A percentile compares a stretch with the other conserved stretches of the same genome.
Conservation (phyloP, 495 filamentous ascomycete species). For the Trichoderma erinaceum region DNA sequence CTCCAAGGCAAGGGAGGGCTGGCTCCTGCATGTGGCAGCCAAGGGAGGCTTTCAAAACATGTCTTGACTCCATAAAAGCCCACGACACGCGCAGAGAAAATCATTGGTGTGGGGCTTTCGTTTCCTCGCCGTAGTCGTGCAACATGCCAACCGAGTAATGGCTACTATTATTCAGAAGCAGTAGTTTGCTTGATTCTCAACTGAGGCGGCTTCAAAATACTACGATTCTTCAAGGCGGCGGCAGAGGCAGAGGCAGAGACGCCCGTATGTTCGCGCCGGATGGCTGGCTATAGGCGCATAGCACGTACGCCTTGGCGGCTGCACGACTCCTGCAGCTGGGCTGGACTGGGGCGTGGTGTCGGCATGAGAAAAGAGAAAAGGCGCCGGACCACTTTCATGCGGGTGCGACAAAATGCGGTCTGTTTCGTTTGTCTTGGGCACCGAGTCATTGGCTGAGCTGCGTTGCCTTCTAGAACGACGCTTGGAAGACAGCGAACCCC, state of each 20-base stretch:
- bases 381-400: not conserved
- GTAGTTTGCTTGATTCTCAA: no score
- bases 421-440: not conserved
- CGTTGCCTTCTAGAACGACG: not conserved
- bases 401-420: slow-evolving; percentile 1
- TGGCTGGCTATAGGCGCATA: no score
- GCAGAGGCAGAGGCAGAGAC: no score
- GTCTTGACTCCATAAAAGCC: not conserved
- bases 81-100: not conserved
- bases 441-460: slow-evolving; percentile 8
- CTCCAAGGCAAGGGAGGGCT: not conserved
- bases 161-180: no score
- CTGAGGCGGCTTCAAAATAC: no score
- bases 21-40: not conserved
- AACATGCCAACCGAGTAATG: not conserved
- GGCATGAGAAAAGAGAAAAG: not conserved
- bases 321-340: not conserved
- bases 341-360: not conserved
- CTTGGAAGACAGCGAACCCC: slow-evolving; percentile 10
- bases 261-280: no score
- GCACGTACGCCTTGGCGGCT: not conserved
- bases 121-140: not conserved
- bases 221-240: no score
- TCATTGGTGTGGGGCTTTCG: not conserved
- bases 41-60: not conserved